These are phyloP conservation scores for Chalaropsis ovoidea DNA, from an alignment of 2,329 filamentous ascomycete genomes.

Conservation along the genomic window DNA sequence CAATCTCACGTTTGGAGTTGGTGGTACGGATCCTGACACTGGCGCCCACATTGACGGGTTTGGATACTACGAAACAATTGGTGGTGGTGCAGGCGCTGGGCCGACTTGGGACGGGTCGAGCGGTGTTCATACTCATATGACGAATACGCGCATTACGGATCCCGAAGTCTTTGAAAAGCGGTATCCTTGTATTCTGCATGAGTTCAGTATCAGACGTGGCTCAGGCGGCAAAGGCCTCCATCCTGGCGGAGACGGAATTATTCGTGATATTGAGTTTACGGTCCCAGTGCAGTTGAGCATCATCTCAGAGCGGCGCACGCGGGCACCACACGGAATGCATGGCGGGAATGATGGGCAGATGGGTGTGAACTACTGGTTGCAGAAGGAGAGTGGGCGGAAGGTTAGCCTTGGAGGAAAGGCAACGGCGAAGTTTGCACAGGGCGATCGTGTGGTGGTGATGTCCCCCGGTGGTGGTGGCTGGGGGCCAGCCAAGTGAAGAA, in stretches of 20 bases:
- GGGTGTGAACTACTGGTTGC: conserved; percentile 80
- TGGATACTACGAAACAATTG: conserved; percentile 52
- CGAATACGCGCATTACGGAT: conserved; percentile 65
- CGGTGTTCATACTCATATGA: conserved; percentile 48
- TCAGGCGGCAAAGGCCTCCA: conserved; percentile 58
- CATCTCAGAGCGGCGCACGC: conserved; percentile 65
- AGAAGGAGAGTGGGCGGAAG: conserved; percentile 55
- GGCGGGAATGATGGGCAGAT: conserved; percentile 70
- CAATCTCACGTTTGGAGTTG: conserved; percentile 75
- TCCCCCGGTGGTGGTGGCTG: conserved; percentile 75
- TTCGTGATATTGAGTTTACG: conserved; percentile 69
- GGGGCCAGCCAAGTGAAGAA: conserved; percentile 36
- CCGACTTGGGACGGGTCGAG: conserved; percentile 40
- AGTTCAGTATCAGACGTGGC: conserved; percentile 55
- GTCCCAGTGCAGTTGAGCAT: conserved; percentile 69
- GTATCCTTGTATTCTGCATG: conserved; percentile 62
- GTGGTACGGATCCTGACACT: conserved; percentile 35
- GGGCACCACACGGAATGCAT: conserved; percentile 59
- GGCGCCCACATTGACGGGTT: conserved; percentile 35
- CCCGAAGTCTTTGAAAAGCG: conserved; percentile 39
- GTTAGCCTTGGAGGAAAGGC: conserved; percentile 75
- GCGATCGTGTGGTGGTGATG: conserved; percentile 65
- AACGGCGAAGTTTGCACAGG: conserved; percentile 62
- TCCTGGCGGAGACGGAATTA: conserved; percentile 60
- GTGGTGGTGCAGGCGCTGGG: conserved; percentile 58